phyloP scores from a whole-genome alignment of 176 grass and related monocot species.

The Zea mays region Zm-B73-REFERENCE-NAM-5.0 NC_050098.1:176863501-176864000 shows the following conservation, averaged over 20 bases:
- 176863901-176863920: background rate
- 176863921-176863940: conserved; percentile 30
- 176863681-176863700: background rate
- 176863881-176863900: background rate
- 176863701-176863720: background rate
- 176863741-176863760: background rate
- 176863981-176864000: conserved; percentile 33
- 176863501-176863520: conserved; percentile 23
- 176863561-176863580: background rate
- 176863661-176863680: background rate
- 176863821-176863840: conserved; percentile 17
- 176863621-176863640: background rate
- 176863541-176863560: conserved; percentile 12
- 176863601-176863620: conserved; percentile 20
- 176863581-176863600: conserved; percentile 47
- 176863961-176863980: conserved; percentile 6
- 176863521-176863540: background rate
- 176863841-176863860: conserved; percentile 29
- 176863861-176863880: conserved; percentile 22
- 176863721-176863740: background rate
- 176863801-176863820: background rate
- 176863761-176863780: background rate
- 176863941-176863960: conserved; percentile 8
- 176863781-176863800: background rate
- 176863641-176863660: background rate